Base-by-base conservation (phyloP, 2,329 filamentous ascomycete genomes). In the Fusarium liriodendri region DNA sequence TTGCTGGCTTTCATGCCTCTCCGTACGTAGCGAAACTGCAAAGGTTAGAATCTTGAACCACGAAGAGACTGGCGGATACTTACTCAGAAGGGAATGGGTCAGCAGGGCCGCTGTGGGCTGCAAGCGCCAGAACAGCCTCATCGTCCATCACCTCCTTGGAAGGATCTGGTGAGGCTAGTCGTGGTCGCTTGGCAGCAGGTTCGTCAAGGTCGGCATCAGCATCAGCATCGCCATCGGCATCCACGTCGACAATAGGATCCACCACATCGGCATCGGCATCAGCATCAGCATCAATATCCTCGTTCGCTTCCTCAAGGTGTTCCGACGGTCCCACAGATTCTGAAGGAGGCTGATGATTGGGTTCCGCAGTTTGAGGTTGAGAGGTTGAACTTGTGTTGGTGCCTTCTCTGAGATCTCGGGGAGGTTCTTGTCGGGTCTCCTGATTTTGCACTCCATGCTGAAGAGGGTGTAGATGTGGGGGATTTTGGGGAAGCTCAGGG, bases 71-170 rank as follows among this genome's bases (percentile, higher is more conserved):
- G 13, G 14, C 20, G 18, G 22, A 6, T 18, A 74, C 86, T 81
- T 79, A 88, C 86, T 87, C 84, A 33, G 83, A 72, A 37, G 79
- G 75, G 71, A 85, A 88, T 9, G 80, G 78, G 32, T 86, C 84
- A 5, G 82, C 77, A 5, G 79, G 69, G 3, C 80, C 78, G 74
- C 83, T 85, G 66, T 87, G 85, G 5, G 82, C 84, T 20, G 86
- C 84, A 47, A 89, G 76, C 9, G 85, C 86, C 69, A 89, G 71
- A 14, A 89, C 84, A 6, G 85, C 85, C 65, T 87, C 86, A 66
- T 88, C 87, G 32, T 87, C 85, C 16, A 87, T 76, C 1, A 80
- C 77, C 18, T 83, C 81, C 16, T 83, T 80, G 13, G 78, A 72
- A n/a, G 78, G 59, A 18, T 79, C 77, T 5, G 77, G 69, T 3